Base-by-base conservation (phyloP, 306 rosid species). In the Quercus wislizeni region DNA sequence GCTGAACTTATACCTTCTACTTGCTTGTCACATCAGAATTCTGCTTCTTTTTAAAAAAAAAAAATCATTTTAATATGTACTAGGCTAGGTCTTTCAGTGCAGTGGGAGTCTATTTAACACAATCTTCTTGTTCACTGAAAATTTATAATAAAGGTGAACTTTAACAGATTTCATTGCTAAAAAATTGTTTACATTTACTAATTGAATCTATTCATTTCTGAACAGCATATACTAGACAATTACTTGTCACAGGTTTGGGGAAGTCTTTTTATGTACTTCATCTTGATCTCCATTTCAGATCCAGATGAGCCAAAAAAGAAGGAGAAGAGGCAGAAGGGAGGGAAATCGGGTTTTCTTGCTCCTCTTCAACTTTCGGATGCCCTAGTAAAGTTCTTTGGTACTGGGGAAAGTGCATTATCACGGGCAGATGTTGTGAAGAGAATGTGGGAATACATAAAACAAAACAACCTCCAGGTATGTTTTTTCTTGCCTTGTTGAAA, bases 381-480 rank as follows among this genome's bases (percentile, higher is more conserved):
- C 81, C 93, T 90, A 64, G 82, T 70, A 46, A 85, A 89, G 69
- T 92, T 92, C 82, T 88, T 88, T 75, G 97, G 92, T 67, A 88
- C 92, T 1, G 97, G 91, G 75, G 97, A 92, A 80, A 87, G 82
- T 74, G 89, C 73, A 75, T 83, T 88, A 88, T 58, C 97, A 65
- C 87, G 92, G 54, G 9, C 91, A 65, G 92, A 83, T 20, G 90
- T 85, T 61, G 83, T 86, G 63, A 92, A 92, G 84, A 89, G 89
- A 87, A 92, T 87, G 90, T 87, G 94, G 97, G 92, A 84, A 58
- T 90, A 90, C 88, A 90, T 90, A 74, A 92, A 92, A 86, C 84
- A 85, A 76, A 90, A 92, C 80, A 80, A 87, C 85, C 93, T 92
- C 76, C 93, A 92, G 94, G 97, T 92, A 81, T 83, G 77, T 80